Percentiles rank a stretch among this genome's conserved stretches.
Conservation (phyloP, 2,329 filamentous ascomycete genomes). For the Cytospora chrysosperma region DNA sequence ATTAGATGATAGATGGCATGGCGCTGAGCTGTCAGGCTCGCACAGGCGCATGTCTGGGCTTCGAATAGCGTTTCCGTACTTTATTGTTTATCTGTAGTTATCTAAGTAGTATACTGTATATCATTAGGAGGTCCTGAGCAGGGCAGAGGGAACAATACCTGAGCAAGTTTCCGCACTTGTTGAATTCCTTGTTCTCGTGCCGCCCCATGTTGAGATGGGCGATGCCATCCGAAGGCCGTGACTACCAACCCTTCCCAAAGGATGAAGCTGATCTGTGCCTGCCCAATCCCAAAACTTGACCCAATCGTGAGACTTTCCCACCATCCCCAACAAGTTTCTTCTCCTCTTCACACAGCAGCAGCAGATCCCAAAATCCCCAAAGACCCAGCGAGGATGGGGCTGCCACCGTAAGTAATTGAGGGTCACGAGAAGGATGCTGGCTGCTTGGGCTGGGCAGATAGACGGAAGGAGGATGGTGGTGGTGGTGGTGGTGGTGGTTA, state of each 20-base stretch:
- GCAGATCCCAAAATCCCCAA: conserved; percentile 16
- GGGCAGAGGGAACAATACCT: too few species aligned
- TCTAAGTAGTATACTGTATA: neutral
- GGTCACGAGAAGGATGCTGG: conserved; percentile 51
- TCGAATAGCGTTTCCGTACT: neutral
- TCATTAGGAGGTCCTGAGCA: neutral
- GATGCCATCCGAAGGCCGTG: too few species aligned
- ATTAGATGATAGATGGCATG: neutral
- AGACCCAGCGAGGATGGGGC: conserved; percentile 37
- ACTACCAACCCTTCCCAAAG: neutral
- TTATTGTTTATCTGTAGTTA: too few species aligned
- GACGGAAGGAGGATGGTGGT: too few species aligned
- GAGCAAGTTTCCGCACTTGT: too few species aligned
- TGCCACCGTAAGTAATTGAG: conserved; percentile 42
- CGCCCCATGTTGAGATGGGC: too few species aligned
- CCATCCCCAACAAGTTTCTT: neutral
- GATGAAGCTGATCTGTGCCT: neutral
- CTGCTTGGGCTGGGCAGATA: conserved; percentile 47
- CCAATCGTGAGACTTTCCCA: too few species aligned
- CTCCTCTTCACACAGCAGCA: neutral
- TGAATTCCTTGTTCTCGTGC: too few species aligned
- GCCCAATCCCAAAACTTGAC: too few species aligned
- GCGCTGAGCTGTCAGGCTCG: neutral
- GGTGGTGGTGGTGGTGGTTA: neutral
- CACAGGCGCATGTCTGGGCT: neutral